Evolutionary conservation across 2,329 filamentous ascomycete species (phyloP), one percentile per base, ranked within the genome.

Genomic region (Colletotrichum echinochloae): DNA sequence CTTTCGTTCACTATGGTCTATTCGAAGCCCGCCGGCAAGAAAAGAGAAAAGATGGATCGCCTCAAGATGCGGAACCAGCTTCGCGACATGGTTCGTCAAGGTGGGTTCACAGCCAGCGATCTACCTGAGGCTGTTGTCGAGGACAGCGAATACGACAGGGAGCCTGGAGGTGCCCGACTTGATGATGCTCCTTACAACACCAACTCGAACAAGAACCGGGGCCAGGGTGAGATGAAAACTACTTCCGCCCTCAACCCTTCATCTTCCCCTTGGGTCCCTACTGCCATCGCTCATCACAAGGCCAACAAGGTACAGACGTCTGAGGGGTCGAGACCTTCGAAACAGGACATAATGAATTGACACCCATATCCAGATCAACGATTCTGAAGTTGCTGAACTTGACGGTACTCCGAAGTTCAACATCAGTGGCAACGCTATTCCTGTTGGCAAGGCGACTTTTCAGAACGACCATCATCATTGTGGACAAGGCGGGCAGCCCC

Each of bases 241-340:
- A 6, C 49, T 5, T 70, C 68, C 18, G 35, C 49, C n/a, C 55
- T 72, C 20, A 72, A 72, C 49, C 71, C 71, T 26, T 51, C 67
- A 16, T 66, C 71, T 3, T 52, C 59, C 48, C 57, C 71, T 51
- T 72, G 67, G 67, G n/a, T 64, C n/a, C 71, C 71, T 26, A 64
- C 9, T 14, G 37, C 35, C 26, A 56, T 18, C 20, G 14, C 35
- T 12, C 49, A 52, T 35, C 28, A 35, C 26, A 23, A 20, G 6
- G 14, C 41, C 44, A 46, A 30, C 6, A 52, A 66, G 44, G 63
- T 70, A 67, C 33, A 44, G 46, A 12, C 3, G 11, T 14, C 16
- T 7, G 18, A 39, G 14, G 2, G 12, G 16, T 16, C 23, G 46
- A 51, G 23, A 28, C 35, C 8, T 51, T 28, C n/a, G 7, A 14